These are phyloP conservation scores for Zygosaccharomyces siamensis DNA, from an alignment of 805 yeast genomes.

Conservation along the genomic window DNA sequence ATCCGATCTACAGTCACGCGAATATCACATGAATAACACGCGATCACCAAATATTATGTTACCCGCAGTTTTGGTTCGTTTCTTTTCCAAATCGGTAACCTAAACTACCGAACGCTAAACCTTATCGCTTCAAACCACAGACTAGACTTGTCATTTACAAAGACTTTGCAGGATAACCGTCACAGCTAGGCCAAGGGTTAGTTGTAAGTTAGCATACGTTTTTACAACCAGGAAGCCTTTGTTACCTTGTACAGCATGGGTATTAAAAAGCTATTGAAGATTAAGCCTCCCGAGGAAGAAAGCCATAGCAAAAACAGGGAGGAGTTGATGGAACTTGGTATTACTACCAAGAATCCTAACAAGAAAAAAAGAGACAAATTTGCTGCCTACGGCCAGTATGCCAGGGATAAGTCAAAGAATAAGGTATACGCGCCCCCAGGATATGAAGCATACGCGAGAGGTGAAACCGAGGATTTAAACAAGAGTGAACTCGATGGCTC, in stretches of 20 bases:
- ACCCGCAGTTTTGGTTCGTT: neutral
- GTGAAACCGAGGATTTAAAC: slow-evolving; percentile 23
- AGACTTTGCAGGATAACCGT: neutral
- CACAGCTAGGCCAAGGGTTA: neutral
- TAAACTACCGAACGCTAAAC: neutral
- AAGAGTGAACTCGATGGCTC: slow-evolving; percentile 12
- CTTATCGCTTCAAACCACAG: slow-evolving; percentile 1
- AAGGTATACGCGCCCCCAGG: slow-evolving; percentile 40
- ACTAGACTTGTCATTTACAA: neutral
- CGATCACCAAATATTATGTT: neutral
- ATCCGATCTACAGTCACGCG: neutral
- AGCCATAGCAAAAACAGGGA: slow-evolving; percentile 41
- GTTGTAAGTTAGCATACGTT: neutral
- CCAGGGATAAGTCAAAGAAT: slow-evolving; percentile 38
- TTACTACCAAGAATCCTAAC: slow-evolving; percentile 37
- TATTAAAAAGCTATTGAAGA: slow-evolving; percentile 42
- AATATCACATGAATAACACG: neutral
- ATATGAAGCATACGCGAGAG: slow-evolving; percentile 31
- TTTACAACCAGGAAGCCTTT: neutral
- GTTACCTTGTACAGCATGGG: slow-evolving; percentile 39
- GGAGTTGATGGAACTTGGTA: slow-evolving; percentile 40
- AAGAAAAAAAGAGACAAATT: slow-evolving; percentile 40
- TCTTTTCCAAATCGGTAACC: slow-evolving; percentile 3
- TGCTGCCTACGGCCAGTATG: slow-evolving; percentile 45
- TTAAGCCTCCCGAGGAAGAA: slow-evolving; percentile 46